Base-by-base conservation (phyloP, 768 basidiomycete genomes). In the Leccinum arenicola region DNA sequence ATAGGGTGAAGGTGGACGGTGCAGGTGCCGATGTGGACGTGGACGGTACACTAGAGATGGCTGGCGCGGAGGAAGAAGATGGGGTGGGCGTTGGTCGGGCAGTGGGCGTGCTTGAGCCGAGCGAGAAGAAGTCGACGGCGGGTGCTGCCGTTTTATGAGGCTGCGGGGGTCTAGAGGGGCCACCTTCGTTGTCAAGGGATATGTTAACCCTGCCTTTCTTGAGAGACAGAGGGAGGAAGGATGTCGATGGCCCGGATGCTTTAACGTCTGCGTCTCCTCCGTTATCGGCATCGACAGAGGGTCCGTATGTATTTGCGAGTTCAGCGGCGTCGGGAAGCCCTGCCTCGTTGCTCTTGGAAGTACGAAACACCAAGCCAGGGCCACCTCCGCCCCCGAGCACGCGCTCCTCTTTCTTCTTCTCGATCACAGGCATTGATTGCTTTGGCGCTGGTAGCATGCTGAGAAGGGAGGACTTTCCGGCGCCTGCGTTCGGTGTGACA, bases 361-460 rank as follows among this genome's bases (percentile, higher is more conserved):
- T 69, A 59, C 77, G 80, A 71, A 90, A 89, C 27, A 84, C 79
- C n/a, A 89, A 69, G 6, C 86, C 83, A 6, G 82, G 83, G 2
- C 84, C 82, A 21, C 76, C 73, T 2, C 88, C 86, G 15, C 81
- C 82, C 3, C 90, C 90, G 5, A 92, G 78, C 14, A 89, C 80
- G 31, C 86, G 78, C 61, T 83, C 80, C 6, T 79, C 71, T 29
- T 71, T 65, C 56, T 71, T 65, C 55, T 71, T 73, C 60, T 61
- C 54, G 25, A 70, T 67, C n/a, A 78, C 69, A 10, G 82, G 78
- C 6, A 23, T 73, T 67, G 56, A 77, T 75, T 68, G 81, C 73
- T 86, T 90, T 6, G 91, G 91, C 0, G 85, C 82, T 35, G 91
- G 91, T 11, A 93, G 78, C 86, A 91, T 90, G 9, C 81, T 80